Percentiles rank a stretch among this genome's conserved stretches.
Conservation (phyloP, 2,329 filamentous ascomycete species). For the Tolypocladium endophyticum region DNA sequence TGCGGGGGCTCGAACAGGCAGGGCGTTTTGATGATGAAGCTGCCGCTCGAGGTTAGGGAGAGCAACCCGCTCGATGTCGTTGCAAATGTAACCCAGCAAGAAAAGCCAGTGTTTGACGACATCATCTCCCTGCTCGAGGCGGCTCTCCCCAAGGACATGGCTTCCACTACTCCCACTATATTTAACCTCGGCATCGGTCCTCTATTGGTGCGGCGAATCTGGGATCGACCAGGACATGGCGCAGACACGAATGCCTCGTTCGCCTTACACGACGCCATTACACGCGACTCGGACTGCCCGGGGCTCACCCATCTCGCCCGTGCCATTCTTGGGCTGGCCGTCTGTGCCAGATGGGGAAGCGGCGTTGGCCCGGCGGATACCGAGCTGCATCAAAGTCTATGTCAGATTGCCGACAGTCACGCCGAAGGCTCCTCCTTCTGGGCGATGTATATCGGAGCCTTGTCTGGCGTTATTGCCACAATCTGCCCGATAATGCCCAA, state of each 20-base stretch:
- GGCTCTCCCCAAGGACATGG: slow-evolving; percentile 29
- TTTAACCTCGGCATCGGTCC: slow-evolving; percentile 30
- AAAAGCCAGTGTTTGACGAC: slow-evolving; percentile 21
- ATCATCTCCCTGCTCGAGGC: slow-evolving; percentile 26
- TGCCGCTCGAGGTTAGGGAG: slow-evolving; percentile 48
- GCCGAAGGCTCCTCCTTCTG: slow-evolving; percentile 34
- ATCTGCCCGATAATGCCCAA: slow-evolving; percentile 31
- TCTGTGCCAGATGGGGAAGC: slow-evolving; percentile 66
- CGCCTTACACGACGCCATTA: slow-evolving; percentile 62
- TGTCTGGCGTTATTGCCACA: slow-evolving; percentile 31
- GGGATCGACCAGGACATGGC: slow-evolving; percentile 38
- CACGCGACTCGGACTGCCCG: slow-evolving; percentile 56
- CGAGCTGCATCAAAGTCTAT: slow-evolving; percentile 30
- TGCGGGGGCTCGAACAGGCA: slow-evolving; percentile 83
- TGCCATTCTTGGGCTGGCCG: slow-evolving; percentile 58
- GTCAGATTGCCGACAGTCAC: slow-evolving; percentile 26
- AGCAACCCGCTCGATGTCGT: slow-evolving; percentile 49
- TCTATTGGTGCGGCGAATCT: slow-evolving; percentile 40
- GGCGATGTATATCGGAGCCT: slow-evolving; percentile 41
- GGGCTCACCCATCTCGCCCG: slow-evolving; percentile 65
- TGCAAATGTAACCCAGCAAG: slow-evolving; percentile 11
- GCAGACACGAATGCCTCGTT: slow-evolving; percentile 49
- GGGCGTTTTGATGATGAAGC: slow-evolving; percentile 65
- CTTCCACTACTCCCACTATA: slow-evolving; percentile 26
- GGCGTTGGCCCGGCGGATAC: slow-evolving; percentile 39